Percentiles rank a stretch among this genome's conserved stretches.
Conservation (phyloP, 768 basidiomycete genomes). For the Ephemerocybe angulata region DNA sequence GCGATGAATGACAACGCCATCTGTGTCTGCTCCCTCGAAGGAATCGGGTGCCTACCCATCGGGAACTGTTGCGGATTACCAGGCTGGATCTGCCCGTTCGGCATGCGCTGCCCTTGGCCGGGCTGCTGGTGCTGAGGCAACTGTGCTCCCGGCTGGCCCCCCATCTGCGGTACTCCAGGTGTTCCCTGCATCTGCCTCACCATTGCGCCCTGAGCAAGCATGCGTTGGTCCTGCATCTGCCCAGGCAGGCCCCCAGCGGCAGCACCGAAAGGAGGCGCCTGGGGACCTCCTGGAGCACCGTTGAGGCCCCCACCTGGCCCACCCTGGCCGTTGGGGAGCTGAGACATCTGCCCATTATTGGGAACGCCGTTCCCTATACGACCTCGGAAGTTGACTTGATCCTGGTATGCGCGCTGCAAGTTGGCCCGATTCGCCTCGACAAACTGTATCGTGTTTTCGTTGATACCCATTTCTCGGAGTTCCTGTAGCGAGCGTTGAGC, state of each 20-base stretch:
- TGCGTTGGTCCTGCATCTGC: slow-evolving; percentile 5
- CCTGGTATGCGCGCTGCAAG: slow-evolving; percentile 38
- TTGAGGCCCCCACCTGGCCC: slow-evolving; percentile 9
- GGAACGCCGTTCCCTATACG: slow-evolving; percentile 12
- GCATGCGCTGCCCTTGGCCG: neutral
- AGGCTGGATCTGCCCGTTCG: neutral
- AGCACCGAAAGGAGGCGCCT: slow-evolving; percentile 7
- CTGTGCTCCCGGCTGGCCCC: neutral
- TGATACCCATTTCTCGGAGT: slow-evolving; percentile 48
- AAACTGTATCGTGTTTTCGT: slow-evolving; percentile 47
- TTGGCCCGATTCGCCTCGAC: slow-evolving; percentile 55
- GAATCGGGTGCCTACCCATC: slow-evolving; percentile 13
- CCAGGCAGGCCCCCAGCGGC: neutral
- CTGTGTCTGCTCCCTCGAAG: slow-evolving; percentile 22
- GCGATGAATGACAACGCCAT: neutral
- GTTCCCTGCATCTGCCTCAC: neutral
- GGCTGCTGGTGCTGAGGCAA: slow-evolving; percentile 9
- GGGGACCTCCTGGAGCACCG: slow-evolving; percentile 2
- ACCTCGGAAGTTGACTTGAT: slow-evolving; percentile 34
- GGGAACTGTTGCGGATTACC: neutral
- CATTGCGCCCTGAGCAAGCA: slow-evolving; percentile 1
- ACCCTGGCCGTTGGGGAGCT: slow-evolving; percentile 17
- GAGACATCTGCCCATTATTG: slow-evolving; percentile 18
- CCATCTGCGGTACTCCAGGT: neutral
- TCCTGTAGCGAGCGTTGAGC: slow-evolving; percentile 45